These are phyloP conservation scores for Aureobasidium sp. DNA, from an alignment of 2,329 filamentous ascomycete genomes.

Conservation along the genomic window DNA sequence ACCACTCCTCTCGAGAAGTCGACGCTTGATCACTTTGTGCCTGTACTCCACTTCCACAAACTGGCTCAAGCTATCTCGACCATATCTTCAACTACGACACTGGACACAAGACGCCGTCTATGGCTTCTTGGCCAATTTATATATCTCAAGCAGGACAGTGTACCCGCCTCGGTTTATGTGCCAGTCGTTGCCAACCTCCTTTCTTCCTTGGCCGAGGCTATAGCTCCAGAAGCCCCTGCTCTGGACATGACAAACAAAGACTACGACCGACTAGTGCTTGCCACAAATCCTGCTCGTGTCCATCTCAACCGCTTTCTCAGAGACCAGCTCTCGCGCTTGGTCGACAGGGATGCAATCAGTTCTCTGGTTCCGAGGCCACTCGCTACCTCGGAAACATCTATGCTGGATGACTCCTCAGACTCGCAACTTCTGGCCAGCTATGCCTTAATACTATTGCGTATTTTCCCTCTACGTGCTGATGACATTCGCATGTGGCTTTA, in stretches of 20 bases:
- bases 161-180: constrained; percentile 39
- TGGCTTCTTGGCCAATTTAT: constrained; percentile 56
- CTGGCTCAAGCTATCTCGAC: not conserved
- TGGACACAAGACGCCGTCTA: constrained; percentile 31
- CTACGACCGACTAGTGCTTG: constrained; percentile 42
- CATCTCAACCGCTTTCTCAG: constrained; percentile 47
- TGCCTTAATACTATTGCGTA: constrained; percentile 73
- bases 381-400: not conserved
- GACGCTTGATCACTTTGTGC: constrained; percentile 22
- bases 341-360: constrained; percentile 69
- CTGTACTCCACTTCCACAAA: constrained; percentile 19
- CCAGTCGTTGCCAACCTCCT: constrained; percentile 49
- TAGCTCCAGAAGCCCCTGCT: constrained; percentile 42
- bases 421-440: constrained; percentile 76
- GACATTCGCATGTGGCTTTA: constrained; percentile 95
- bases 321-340: constrained; percentile 60
- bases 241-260: constrained; percentile 27
- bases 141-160: constrained; percentile 24
- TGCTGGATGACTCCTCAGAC: constrained; percentile 24
- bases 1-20: constrained; percentile 23
- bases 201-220: constrained; percentile 49
- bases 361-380: constrained; percentile 10
- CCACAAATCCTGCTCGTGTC: constrained; percentile 22
- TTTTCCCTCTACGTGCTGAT: constrained; percentile 73
- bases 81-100: not conserved